Evolutionary conservation across 2,329 filamentous ascomycete genomes (phyloP).

Genomic region (Fusarium newnesense): DNA sequence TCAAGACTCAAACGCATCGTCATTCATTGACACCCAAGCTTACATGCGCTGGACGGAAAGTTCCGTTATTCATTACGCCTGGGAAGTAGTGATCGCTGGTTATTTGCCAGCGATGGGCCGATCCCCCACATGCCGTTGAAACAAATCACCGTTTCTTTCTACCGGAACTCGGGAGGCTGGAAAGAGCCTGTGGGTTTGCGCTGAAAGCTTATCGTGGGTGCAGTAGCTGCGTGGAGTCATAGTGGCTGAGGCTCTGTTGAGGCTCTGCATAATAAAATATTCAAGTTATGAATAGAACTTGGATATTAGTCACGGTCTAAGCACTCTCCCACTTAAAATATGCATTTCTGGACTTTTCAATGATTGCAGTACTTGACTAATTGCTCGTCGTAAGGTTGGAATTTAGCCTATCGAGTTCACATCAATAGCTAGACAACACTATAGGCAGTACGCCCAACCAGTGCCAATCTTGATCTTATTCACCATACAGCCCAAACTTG

Average conservation of each 20-base stretch:
- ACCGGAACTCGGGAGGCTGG: not conserved
- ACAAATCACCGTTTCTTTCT: not conserved
- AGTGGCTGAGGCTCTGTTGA: not conserved
- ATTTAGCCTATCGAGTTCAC: too few relatives aligned
- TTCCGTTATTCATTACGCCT: not conserved
- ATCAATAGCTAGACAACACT: not conserved
- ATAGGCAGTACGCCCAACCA: rapidly evolving
- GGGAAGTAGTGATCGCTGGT: not conserved
- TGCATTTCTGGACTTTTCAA: rapidly evolving
- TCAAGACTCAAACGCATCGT: too few relatives aligned
- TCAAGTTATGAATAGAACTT: not conserved
- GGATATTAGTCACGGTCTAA: rapidly evolving
- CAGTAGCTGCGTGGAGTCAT: not conserved
- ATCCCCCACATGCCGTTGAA: not conserved
- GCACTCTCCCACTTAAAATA: rapidly evolving
- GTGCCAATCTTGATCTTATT: not conserved
- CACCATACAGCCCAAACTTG: rapidly evolving
- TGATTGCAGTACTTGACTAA: too few relatives aligned
- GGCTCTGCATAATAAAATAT: not conserved
- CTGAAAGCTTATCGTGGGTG: not conserved
- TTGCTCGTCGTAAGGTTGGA: too few relatives aligned
- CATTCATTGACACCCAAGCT: too few relatives aligned
- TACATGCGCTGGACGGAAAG: not conserved
- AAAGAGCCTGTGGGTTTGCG: not conserved
- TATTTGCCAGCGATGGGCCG: not conserved